Evolutionary conservation across 1,139 yeast species (phyloP), one percentile per base, ranked within the genome.

Genomic region (Yamadazyma atlantica): DNA sequence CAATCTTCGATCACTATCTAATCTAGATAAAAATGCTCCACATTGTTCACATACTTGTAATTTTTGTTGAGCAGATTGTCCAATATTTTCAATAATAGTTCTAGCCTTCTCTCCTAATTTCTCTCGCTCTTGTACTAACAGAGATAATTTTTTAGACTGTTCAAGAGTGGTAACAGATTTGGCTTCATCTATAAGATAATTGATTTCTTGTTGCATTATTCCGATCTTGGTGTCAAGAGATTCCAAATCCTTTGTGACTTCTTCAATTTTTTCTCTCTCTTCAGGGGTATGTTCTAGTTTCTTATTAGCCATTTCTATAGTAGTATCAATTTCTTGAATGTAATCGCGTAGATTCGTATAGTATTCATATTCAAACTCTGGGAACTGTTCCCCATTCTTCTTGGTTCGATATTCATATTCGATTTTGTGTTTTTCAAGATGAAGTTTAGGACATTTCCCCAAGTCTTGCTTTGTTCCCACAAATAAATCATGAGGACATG

Each of bases 21-120:
- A 67, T 43, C 95, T 69, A 4, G 96, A 86, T 39, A 92, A 67
- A 56, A 84, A 88, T 0, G 96, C 96, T 0, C 96, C 97, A 64
- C 98, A 92, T 2, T 80, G 82, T 48, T 80, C 86, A 62, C 98
- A 92, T 0, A 88, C 95, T 58, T 89, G 97, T 36, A 90, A 68
- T 55, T 86, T 86, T 53, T 90, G 97, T 54, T 86, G 95, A 1
- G 95, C 87, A 4, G 90, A 78, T 48, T 86, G 95, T 1, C 95
- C 95, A 5, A 84, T 76, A 49, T 80, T 83, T 41, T 87, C 96
- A 7, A 85, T 75, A 1, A 85, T 64, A 25, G 64, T 69, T 32
- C 85, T 63, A 9, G 87, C 82, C 33, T 68, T 68, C 36, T 74
- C 77, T 0, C 80, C 74, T 16, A 80, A 61, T 14, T 57, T 62